A percentile compares a stretch with the other conserved stretches of the same genome.
Conservation (phyloP, 768 basidiomycete species). For the Brasilioporus rufonigricans region DNA sequence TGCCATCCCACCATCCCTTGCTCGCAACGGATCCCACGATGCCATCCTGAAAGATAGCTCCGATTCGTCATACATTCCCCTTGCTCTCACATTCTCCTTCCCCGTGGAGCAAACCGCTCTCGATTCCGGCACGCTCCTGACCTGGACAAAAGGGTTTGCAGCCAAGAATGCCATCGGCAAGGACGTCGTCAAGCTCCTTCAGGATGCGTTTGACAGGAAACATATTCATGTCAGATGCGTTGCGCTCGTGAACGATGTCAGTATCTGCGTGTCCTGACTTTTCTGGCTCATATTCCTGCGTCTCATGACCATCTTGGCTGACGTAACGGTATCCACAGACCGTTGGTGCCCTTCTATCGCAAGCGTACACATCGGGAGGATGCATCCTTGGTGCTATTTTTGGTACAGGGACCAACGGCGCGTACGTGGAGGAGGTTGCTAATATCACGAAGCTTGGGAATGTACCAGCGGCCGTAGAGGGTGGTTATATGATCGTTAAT, state of each 20-base stretch:
- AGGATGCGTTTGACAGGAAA: conserved; percentile 89
- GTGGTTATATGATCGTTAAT: conserved; percentile 90
- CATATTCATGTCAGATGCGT: conserved; percentile 90
- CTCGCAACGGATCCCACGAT: conserved; percentile 14
- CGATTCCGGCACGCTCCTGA: conserved; percentile 84
- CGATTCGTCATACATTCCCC: conserved; percentile 50
- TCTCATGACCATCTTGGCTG: conserved; percentile 4
- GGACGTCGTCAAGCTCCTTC: conserved; percentile 85
- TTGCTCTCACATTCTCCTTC: conserved; percentile 96
- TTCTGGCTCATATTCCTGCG: no score
- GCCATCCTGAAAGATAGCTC: conserved; percentile 15
- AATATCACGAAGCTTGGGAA: conserved; percentile 85
- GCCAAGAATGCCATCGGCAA: conserved; percentile 87
- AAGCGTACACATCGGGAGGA: conserved; percentile 90
- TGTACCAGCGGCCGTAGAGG: conserved; percentile 52
- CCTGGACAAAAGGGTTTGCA: conserved; percentile 96
- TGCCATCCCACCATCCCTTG: conserved; percentile 27
- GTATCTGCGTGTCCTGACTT: conserved; percentile 39
- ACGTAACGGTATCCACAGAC: conserved; percentile 51
- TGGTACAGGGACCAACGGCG: conserved; percentile 98
- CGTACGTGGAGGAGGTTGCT: conserved; percentile 85
- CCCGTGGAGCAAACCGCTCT: conserved; percentile 97
- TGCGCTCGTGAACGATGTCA: conserved; percentile 91
- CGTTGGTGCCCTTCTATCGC: conserved; percentile 89
- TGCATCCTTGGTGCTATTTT: conserved; percentile 91